Percentiles rank a stretch among this genome's conserved stretches.
phyloP scores from a whole-genome alignment of 352 stramenopile genomes.

The Phytophthora tubulina region DNA sequence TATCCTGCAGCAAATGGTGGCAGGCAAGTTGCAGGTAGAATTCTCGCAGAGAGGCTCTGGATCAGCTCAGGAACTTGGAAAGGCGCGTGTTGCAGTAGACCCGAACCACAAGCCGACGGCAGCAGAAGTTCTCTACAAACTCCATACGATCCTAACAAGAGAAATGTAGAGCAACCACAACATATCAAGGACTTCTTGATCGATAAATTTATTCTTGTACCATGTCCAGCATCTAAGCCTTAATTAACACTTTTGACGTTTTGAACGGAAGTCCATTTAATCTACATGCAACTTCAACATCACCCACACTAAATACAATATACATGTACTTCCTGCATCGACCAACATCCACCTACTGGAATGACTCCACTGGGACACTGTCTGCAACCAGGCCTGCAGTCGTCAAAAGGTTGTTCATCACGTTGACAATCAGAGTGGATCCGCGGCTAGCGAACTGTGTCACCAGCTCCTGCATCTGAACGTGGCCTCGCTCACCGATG shows the following conservation, averaged over 20 bases:
- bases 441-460: constrained; percentile 34
- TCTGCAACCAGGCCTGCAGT: not conserved
- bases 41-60: constrained; percentile 24
- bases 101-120: constrained; percentile 20
- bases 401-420: constrained; percentile 51
- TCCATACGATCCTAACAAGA: constrained; percentile 34
- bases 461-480: constrained; percentile 54
- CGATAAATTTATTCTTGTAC: constrained; percentile 4
- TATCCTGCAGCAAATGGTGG: constrained; percentile 30
- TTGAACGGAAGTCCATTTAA: constrained; percentile 1
- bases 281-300: constrained; percentile 7
- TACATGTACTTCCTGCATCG: not conserved
- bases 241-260: not conserved
- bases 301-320: constrained; percentile 10
- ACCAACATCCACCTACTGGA: constrained; percentile 15
- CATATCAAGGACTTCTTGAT: not conserved
- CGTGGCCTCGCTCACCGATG: constrained; percentile 58
- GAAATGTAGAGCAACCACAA: constrained; percentile 15
- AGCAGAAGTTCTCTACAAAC: constrained; percentile 44
- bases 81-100: constrained; percentile 27
- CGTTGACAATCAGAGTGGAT: constrained; percentile 37
- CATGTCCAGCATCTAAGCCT: not conserved
- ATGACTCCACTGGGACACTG: not conserved
- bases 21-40: constrained; percentile 19
- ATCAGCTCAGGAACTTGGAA: constrained; percentile 15